A percentile compares a stretch with the other conserved stretches of the same genome.
These are phyloP conservation scores for Plectranthus barbatus DNA, from an alignment of 257 asterid species.

Conservation along the genomic window DNA sequence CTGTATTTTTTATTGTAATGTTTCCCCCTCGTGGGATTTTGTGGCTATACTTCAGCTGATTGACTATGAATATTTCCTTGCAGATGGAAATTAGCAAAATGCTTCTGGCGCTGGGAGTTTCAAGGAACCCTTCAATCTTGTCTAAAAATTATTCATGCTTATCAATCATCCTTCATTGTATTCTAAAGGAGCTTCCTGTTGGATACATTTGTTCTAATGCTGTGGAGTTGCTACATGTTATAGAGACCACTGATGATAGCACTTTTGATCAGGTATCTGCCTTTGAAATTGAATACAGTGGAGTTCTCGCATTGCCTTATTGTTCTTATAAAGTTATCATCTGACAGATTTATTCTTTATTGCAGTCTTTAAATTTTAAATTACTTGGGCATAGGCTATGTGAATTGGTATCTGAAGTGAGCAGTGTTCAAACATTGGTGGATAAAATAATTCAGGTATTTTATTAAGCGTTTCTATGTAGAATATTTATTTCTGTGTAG, in stretches of 20 bases:
- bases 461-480: not conserved
- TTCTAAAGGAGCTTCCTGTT: conserved; percentile 70
- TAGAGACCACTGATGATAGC: conserved; percentile 48
- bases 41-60: conserved; percentile 13
- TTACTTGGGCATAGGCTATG: conserved; percentile 78
- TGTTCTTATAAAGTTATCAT: conserved; percentile 17
- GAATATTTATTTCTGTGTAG: not conserved
- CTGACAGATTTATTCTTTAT: conserved; percentile 28
- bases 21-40: conserved; percentile 1
- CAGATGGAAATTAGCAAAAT: conserved; percentile 40
- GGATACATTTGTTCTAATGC: conserved; percentile 48
- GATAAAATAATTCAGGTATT: conserved; percentile 71
- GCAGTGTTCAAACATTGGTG: conserved; percentile 34
- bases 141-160: conserved; percentile 42
- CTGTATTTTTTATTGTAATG: not conserved
- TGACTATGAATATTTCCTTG: conserved; percentile 9
- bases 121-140: conserved; percentile 37
- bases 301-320: conserved; percentile 12
- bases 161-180: conserved; percentile 62
- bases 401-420: conserved; percentile 58
- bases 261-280: conserved; percentile 64
- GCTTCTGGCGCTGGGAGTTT: conserved; percentile 63
- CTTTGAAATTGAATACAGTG: conserved; percentile 3
- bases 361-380: conserved; percentile 85
- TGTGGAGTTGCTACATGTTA: conserved; percentile 53